Evolutionary conservation across 495 filamentous ascomycete genomes (phyloP).

Genomic region (Thermothielavioides terrestris): DNA sequence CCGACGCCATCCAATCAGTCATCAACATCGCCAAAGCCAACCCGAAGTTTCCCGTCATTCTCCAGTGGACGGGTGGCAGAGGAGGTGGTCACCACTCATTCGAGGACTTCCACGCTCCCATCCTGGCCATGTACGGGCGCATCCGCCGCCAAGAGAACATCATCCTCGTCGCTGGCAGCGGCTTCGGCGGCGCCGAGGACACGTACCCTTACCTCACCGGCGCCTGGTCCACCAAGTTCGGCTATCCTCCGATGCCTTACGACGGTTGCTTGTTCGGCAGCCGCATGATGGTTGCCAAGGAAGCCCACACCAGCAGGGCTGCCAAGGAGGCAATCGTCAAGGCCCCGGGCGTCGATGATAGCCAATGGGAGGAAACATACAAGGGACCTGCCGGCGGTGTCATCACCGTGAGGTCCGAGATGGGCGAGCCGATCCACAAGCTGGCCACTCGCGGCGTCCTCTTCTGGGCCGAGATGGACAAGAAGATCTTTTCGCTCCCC

Average conservation of each 20-base stretch:
- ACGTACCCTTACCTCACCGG: slow-evolving; percentile 92
- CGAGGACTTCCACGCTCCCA: slow-evolving; percentile 90
- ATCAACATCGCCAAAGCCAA: slow-evolving; percentile 87
- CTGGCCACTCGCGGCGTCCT: slow-evolving; percentile 87
- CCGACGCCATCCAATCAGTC: slow-evolving; percentile 79
- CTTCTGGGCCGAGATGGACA: slow-evolving; percentile 98
- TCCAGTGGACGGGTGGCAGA: slow-evolving; percentile 93
- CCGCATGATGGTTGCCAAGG: slow-evolving; percentile 90
- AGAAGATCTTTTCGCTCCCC: slow-evolving; percentile 93
- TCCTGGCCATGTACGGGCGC: slow-evolving; percentile 82
- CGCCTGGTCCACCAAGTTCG: slow-evolving; percentile 72
- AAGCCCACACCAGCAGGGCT: slow-evolving; percentile 84
- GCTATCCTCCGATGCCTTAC: slow-evolving; percentile 89
- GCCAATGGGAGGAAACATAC: slow-evolving; percentile 95
- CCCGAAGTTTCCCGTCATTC: slow-evolving; percentile 77
- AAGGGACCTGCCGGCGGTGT: slow-evolving; percentile 85
- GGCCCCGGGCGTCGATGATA: slow-evolving; percentile 77
- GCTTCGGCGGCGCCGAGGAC: slow-evolving; percentile 84
- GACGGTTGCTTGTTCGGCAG: slow-evolving; percentile 87
- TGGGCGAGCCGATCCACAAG: slow-evolving; percentile 99
- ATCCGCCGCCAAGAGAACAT: slow-evolving; percentile 78
- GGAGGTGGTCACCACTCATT: slow-evolving; percentile 93
- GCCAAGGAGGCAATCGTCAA: slow-evolving; percentile 95
- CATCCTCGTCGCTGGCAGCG: slow-evolving; percentile 81
- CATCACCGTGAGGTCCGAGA: slow-evolving; percentile 95